A percentile compares a stretch with the other conserved stretches of the same genome.
These are phyloP conservation scores for Eutrema japonicum DNA, from an alignment of 345 rosid species.

Conservation along the genomic window DNA sequence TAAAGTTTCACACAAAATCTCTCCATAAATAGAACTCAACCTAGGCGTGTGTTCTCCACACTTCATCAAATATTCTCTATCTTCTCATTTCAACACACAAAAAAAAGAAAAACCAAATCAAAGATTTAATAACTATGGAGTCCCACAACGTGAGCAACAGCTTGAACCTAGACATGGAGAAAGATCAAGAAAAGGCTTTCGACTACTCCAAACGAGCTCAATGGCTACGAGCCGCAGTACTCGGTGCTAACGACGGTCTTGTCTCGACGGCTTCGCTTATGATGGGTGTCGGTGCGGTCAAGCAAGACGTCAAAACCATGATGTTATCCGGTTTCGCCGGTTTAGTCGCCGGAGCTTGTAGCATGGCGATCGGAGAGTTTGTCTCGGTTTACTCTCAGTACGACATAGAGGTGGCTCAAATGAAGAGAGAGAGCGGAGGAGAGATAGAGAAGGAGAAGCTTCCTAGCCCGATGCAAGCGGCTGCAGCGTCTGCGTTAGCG, in stretches of 20 bases:
- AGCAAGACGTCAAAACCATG: constrained; percentile 76
- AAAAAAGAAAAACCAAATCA: constrained; percentile 10
- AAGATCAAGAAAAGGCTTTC: constrained; percentile 41
- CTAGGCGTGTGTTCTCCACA: constrained; percentile 78
- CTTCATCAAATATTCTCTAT: constrained; percentile 36
- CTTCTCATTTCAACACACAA: constrained; percentile 5
- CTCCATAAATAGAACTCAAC: constrained; percentile 51
- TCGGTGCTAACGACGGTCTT: constrained; percentile 91
- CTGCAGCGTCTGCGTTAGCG: constrained; percentile 83
- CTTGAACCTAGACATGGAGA: constrained; percentile 49
- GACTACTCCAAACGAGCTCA: constrained; percentile 85
- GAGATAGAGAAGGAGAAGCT: constrained; percentile 45
- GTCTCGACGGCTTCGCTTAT: constrained; percentile 86
- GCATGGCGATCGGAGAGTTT: constrained; percentile 97
- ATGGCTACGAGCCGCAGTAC: constrained; percentile 92
- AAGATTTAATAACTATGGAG: constrained; percentile 42
- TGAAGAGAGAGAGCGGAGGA: constrained; percentile 52
- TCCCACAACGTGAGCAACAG: constrained; percentile 43
- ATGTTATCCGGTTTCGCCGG: constrained; percentile 89
- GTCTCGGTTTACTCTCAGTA: constrained; percentile 88
- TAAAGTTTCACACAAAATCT: constrained; percentile 14
- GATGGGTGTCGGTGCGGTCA: constrained; percentile 94
- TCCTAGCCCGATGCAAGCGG: constrained; percentile 83
- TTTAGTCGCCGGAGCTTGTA: constrained; percentile 85
- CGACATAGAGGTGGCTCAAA: constrained; percentile 79